Conservation (phyloP, 768 basidiomycete genomes). For the Naganishia randhawae region DNA sequence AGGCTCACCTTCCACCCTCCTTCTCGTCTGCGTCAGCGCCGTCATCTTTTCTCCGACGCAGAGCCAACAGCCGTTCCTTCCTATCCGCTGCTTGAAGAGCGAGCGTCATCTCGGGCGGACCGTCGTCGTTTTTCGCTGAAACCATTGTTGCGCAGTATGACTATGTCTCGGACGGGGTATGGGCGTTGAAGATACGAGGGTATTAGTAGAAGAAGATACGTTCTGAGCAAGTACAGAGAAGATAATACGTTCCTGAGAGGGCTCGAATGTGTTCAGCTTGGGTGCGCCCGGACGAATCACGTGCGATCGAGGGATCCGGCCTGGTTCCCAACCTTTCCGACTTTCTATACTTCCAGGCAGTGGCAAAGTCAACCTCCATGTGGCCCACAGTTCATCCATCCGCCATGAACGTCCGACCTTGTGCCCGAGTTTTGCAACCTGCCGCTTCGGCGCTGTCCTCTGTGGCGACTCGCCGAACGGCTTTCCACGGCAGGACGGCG, state of each 20-base stretch:
- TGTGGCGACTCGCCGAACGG: neutral
- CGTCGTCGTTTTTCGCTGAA: neutral
- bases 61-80: conserved; percentile 72
- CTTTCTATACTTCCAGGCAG: too few relatives aligned
- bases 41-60: conserved; percentile 69
- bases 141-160: conserved; percentile 1
- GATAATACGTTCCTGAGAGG: too few relatives aligned
- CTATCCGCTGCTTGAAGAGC: conserved; percentile 66
- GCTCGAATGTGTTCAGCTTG: too few relatives aligned
- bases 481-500: neutral
- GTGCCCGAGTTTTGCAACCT: neutral
- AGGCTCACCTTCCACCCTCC: conserved; percentile 52
- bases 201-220: too few relatives aligned
- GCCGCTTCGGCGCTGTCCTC: neutral
- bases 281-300: too few relatives aligned
- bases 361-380: too few relatives aligned
- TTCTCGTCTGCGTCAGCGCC: conserved; percentile 47
- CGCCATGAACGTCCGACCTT: conserved; percentile 5
- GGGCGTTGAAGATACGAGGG: too few relatives aligned
- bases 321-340: too few relatives aligned
- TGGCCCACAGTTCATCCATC: neutral
- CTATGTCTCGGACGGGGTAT: too few relatives aligned
- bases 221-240: neutral
- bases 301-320: too few relatives aligned
- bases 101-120: conserved; percentile 22